A percentile compares a stretch with the other conserved stretches of the same genome.
Evolutionary conservation across 129 eudicot genomes (phyloP).

Genomic region (Pulicaria dysenterica): DNA sequence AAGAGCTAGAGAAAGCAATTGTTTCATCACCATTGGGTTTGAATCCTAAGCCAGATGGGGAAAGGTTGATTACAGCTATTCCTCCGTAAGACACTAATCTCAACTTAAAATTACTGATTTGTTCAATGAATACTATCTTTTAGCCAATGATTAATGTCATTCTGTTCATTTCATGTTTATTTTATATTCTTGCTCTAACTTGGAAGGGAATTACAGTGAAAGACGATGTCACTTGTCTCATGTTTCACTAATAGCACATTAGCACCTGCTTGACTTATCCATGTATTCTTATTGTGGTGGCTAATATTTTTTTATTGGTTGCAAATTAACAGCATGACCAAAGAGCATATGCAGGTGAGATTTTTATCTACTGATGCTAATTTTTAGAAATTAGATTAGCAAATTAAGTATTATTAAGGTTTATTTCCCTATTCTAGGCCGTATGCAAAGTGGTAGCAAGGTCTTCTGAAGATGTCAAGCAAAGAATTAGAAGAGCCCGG

Average conservation of each 20-base stretch:
- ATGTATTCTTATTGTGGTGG: constrained; percentile 20
- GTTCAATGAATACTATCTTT: background rate
- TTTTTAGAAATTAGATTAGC: background rate
- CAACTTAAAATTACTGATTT: background rate
- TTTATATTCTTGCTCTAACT: background rate
- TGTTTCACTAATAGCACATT: background rate
- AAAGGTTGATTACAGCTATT: constrained; percentile 66
- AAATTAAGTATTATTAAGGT: constrained; percentile 2
- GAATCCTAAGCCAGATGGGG: constrained; percentile 75
- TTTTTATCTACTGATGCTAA: constrained; percentile 6
- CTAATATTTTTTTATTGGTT: constrained; percentile 20
- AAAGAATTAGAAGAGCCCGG: constrained; percentile 89
- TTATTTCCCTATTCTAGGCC: constrained; percentile 52
- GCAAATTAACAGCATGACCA: constrained; percentile 66
- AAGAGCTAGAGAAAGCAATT: constrained; percentile 91
- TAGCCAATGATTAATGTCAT: background rate
- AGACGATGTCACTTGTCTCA: background rate
- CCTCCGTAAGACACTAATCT: constrained; percentile 77
- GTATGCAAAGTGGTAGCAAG: constrained; percentile 87
- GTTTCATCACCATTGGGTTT: constrained; percentile 87
- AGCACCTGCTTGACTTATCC: background rate
- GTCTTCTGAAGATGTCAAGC: constrained; percentile 90
- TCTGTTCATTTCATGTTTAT: background rate
- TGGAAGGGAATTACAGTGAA: background rate
- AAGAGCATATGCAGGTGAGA: constrained; percentile 87